Evolutionary conservation across 73 alveolate genomes (phyloP).

Genomic region (Symbiodinium natans): DNA sequence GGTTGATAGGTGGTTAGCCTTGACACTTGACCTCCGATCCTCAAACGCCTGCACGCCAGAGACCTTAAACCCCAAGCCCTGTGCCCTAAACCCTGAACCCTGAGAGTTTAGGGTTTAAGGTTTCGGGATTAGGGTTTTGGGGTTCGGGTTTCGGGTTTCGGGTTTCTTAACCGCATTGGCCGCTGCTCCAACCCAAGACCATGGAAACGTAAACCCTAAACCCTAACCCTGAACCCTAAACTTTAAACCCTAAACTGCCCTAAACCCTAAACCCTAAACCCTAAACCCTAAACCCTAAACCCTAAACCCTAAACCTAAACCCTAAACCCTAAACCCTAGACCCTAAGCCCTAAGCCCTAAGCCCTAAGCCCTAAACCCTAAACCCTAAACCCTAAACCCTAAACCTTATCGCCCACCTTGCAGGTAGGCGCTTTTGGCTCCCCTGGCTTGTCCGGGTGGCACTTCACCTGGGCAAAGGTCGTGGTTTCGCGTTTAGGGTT

Average conservation of each 20-base stretch:
- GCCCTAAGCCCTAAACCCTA: not conserved
- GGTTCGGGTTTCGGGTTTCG: too few relatives aligned
- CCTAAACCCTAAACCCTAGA: not conserved
- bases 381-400: not conserved
- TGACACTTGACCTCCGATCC: too few relatives aligned
- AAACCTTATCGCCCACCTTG: not conserved
- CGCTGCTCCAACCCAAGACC: too few relatives aligned
- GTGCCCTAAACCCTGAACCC: too few relatives aligned
- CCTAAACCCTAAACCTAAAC: not conserved
- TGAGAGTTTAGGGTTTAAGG: too few relatives aligned
- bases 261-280: not conserved
- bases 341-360: not conserved
- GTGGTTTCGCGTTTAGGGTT: not conserved
- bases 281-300: not conserved
- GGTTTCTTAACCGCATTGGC: too few relatives aligned
- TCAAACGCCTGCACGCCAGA: too few relatives aligned
- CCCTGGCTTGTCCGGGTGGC: constrained; percentile 56
- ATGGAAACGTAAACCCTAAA: too few relatives aligned
- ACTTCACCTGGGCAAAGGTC: not conserved
- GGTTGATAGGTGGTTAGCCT: too few relatives aligned
- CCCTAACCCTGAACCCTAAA: too few relatives aligned
- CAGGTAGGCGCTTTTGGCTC: constrained; percentile 37
- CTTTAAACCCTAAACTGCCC: not conserved
- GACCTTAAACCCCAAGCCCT: too few relatives aligned
- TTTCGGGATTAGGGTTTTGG: too few relatives aligned